Evolutionary conservation across 768 basidiomycete genomes (phyloP), one percentile per base, ranked within the genome.

Genomic region (Macrolepiota albuminosa): DNA sequence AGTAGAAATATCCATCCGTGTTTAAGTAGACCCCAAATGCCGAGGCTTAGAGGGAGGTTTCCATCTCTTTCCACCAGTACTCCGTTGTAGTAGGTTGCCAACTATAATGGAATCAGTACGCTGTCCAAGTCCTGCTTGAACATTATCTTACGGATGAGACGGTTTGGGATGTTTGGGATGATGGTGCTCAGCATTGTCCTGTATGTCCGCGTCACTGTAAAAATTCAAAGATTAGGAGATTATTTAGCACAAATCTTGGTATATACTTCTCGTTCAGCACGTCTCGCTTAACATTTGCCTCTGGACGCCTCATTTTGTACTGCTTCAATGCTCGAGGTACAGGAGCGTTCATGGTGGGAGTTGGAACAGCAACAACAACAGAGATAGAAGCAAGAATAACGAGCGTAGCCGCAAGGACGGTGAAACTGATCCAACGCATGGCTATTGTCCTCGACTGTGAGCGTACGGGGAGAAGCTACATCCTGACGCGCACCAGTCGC

Each of bases 231-330:
- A 39, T 34, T 10, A 34, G 54, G 43, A 45, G 39, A 24, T 36
- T 24, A 13, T n/a, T 14, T 13, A 24, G n/a, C 45, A 39, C 45
- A n/a, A n/a, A 16, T 21, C 13, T 13, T 31, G 3, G 45, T 6
- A 45, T 54, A 18, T 56, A 60, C 59, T 26, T 26, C 2, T 56
- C 16, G 31, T 37, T 33, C 5, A 49, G n/a, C 24, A 46, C 47
- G 37, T 60, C 55, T 57, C 58, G 14, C 40, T 52, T 18, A 10
- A 36, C 47, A 13, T 14, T 14, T 0, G 14, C 46, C 1, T 45
- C 54, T 47, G 45, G 55, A 47, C 64, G 61, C 43, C 31, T 62
- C 64, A 65, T 65, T 48, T 61, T 63, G 47, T 65, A 65, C 37
- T 63, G 64, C 40, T 65, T 65, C 45, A 65, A 56, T 16, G 56